Base-by-base conservation (phyloP, 768 basidiomycete species). In the Suillus tomentosus region DNA sequence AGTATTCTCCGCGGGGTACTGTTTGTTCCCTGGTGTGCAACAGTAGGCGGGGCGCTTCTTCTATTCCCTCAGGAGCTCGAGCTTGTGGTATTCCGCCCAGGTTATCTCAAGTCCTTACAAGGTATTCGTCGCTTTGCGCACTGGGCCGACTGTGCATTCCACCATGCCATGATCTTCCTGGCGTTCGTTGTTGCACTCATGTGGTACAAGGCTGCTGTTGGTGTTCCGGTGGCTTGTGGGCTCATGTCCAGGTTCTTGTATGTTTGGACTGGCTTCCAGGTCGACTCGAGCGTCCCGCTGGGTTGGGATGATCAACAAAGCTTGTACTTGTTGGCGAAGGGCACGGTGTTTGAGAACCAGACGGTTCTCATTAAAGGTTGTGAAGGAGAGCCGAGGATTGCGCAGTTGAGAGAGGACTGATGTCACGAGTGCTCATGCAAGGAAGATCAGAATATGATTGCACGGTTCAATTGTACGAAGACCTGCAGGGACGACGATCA, bases 51-150 rank as follows among this genome's bases (percentile, higher is more conserved):
- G 13, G 64, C 72, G 39, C 63, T 78, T 55, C 62, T 77, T 24
- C 64, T 79, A 34, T 73, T 69, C 54, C 77, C 78, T 10, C 48
- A 37, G 19, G 64, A 70, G 37, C 67, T 73, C 27, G 74, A 73
- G 34, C 45, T 50, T 48, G 67, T 78, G 64, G 62, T 74, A 13
- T 78, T 78, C 62, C 54, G 59, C 22, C 15, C 70, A 1, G 76
- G 77, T 22, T 78, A 78, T 70, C 54, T 72, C 14, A 19, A 67
- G 2, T 69, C 74, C 40, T 68, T 66, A 1, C 70, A 59, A 51
- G 78, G 78, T n/a, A 59, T 75, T n/a, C 73, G 72, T n/a, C 78
- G 79, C 36, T 77, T 78, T 45, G 73, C 75, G 24, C 70, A 79
- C 56, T 79, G 78, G 78, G 76, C 72, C 3, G 72, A 77, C 14